Percentiles rank a stretch among this genome's conserved stretches.
Conservation (phyloP, 768 basidiomycete genomes). For the Boletus patriciae region DNA sequence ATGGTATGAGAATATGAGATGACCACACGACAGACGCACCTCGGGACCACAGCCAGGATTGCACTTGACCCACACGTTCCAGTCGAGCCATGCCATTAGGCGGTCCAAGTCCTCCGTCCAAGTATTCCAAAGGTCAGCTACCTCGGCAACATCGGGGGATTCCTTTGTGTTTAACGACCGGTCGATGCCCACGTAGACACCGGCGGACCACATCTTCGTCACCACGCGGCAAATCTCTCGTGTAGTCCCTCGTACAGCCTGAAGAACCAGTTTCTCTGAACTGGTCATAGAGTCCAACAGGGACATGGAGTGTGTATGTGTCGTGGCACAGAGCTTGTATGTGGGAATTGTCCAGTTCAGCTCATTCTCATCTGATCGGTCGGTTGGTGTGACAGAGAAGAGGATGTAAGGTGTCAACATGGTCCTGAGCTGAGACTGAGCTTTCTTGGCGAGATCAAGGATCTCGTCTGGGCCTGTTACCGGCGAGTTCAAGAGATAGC, state of each 20-base stretch:
- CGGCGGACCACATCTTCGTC: constrained; percentile 49
- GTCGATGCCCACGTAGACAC: constrained; percentile 26
- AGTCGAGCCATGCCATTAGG: constrained; percentile 53
- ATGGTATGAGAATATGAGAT: too few species aligned
- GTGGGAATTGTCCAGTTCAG: constrained; percentile 32
- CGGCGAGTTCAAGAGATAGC: constrained; percentile 21
- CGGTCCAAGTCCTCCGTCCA: constrained; percentile 39
- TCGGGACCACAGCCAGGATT: constrained; percentile 45
- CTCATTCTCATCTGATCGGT: background rate
- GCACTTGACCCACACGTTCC: constrained; percentile 52
- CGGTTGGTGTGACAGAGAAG: constrained; percentile 5
- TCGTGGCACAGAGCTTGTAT: constrained; percentile 31
- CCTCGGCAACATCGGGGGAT: background rate
- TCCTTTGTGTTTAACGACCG: background rate
- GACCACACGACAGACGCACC: constrained; percentile 32
- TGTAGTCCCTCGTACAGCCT: constrained; percentile 34
- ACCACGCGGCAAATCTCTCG: constrained; percentile 48
- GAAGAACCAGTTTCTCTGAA: constrained; percentile 31
- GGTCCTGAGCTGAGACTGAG: constrained; percentile 25
- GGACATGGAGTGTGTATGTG: constrained; percentile 21
- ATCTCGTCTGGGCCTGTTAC: constrained; percentile 2
- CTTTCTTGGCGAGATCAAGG: constrained; percentile 8
- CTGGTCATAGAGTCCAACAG: constrained; percentile 19
- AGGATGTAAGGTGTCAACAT: constrained; percentile 34
- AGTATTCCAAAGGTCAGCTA: constrained; percentile 9